Evolutionary conservation across 2,329 filamentous ascomycete genomes (phyloP), one percentile per base, ranked within the genome.

Genomic region (Curvularia sp.): DNA sequence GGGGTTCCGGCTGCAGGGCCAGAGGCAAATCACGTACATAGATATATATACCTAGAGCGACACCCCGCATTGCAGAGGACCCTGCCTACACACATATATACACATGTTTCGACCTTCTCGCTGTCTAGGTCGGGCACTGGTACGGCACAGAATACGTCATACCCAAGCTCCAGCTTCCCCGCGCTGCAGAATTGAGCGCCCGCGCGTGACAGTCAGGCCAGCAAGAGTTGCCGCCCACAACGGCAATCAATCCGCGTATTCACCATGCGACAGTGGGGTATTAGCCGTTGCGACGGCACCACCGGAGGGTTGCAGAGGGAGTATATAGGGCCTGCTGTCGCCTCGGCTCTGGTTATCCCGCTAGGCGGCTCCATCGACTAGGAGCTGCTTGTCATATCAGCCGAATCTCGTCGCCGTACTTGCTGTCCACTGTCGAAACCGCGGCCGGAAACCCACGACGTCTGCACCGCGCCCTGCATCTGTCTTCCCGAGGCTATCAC

Each of bases 271-370:
- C 42, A 38, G 53, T 55, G 53, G 59, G 52, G 53, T 57, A 60
- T 63, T 60, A 66, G 53, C 61, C 64, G 61, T 50, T 49, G 45
- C 34, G 18, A 15, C 34, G 34, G 34, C 34, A 36, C 34, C 34
- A 18, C 34, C 34, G n/a, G 34, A 15, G n/a, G 34, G 34, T n/a
- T 45, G 57, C 28, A 52, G 57, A 53, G 57, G 50, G 47, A 57
- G 59, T 54, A 63, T 36, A 63, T 56, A 58, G 39, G 54, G 53
- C 53, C 62, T 46, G 46, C 45, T 57, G 48, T 54, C 55, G 54
- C 70, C 65, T 72, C 70, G 71, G 72, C 64, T 65, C 54, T 57
- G 56, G 58, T 67, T 73, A 70, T 70, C 72, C 73, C 71, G 72
- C 72, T 55, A 63, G 47, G 55, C 63, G 57, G 60, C 64, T 64